Evolutionary conservation across 768 basidiomycete species (phyloP).

Genomic region (Kwoniella shandongensis): DNA sequence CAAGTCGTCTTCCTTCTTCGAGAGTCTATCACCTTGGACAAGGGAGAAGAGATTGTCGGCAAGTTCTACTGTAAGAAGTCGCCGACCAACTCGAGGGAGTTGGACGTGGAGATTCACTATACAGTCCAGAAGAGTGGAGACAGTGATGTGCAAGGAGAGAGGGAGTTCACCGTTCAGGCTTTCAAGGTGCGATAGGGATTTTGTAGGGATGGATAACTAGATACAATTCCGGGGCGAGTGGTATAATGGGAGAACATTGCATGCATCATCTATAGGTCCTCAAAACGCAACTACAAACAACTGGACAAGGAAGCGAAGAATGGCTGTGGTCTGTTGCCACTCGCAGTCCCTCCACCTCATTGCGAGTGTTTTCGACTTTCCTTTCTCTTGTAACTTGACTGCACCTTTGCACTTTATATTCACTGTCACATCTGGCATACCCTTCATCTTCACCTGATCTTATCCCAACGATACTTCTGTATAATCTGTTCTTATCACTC

Average conservation of each 20-base stretch:
- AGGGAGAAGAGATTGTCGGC: constrained; percentile 76
- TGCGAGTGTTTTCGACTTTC: too few species aligned
- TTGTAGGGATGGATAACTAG: too few species aligned
- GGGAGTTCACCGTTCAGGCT: constrained; percentile 58
- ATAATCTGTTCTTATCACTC: too few species aligned
- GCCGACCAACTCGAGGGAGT: constrained; percentile 72
- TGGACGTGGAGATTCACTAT: constrained; percentile 89
- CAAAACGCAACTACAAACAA: too few species aligned
- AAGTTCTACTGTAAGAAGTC: constrained; percentile 83
- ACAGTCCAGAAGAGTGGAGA: constrained; percentile 46
- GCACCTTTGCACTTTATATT: too few species aligned
- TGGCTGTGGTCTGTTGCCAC: neutral
- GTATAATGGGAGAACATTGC: too few species aligned
- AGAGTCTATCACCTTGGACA: constrained; percentile 71
- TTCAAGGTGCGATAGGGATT: constrained; percentile 72
- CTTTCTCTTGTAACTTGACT: too few species aligned
- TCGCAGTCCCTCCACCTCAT: neutral
- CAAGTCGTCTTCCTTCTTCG: constrained; percentile 85
- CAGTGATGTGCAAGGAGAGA: constrained; percentile 53
- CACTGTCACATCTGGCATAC: too few species aligned
- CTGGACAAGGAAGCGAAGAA: neutral
- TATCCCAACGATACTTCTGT: too few species aligned
- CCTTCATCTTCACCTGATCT: too few species aligned
- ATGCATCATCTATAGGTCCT: too few species aligned
- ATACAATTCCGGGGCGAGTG: too few species aligned